These are phyloP conservation scores for Actinomortierella ambigua DNA, from an alignment of 371 early-diverging fungal genomes.

Conservation along the genomic window DNA sequence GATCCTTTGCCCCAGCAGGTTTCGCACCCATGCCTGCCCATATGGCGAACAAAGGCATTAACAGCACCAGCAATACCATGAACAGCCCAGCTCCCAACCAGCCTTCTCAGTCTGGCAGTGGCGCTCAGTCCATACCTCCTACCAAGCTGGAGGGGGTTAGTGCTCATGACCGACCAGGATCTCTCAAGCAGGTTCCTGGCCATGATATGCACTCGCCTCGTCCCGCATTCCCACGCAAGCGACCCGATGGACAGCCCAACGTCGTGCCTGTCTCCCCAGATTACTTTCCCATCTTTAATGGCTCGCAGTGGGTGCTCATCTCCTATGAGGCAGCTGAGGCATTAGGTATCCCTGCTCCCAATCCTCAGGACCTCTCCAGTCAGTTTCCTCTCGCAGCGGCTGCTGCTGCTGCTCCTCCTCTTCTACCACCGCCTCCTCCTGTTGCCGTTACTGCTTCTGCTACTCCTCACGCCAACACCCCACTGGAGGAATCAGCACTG, in stretches of 20 bases:
- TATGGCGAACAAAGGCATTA: background rate
- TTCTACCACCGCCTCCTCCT: slow-evolving; percentile 4
- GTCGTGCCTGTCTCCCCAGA: slow-evolving; percentile 38
- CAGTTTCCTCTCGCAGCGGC: background rate
- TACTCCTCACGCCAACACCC: slow-evolving; percentile 4
- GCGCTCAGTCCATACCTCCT: slow-evolving; percentile 8
- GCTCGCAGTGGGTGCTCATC: slow-evolving; percentile 39
- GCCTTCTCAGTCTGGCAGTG: background rate
- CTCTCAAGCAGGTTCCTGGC: too few relatives aligned
- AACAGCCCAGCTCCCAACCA: slow-evolving; percentile 7
- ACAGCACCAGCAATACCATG: slow-evolving; percentile 14
- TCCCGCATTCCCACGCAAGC: too few relatives aligned
- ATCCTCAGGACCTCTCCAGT: slow-evolving; percentile 25
- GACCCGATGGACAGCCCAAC: slow-evolving; percentile 9
- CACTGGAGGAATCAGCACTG: slow-evolving; percentile 14
- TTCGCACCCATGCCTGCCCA: too few relatives aligned
- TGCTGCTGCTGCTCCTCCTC: too few relatives aligned
- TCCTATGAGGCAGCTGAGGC: slow-evolving; percentile 27
- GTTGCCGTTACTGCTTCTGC: too few relatives aligned
- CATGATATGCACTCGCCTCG: too few relatives aligned
- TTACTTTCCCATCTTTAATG: slow-evolving; percentile 42
- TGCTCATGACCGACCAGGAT: too few relatives aligned
- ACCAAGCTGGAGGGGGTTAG: background rate
- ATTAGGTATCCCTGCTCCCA: slow-evolving; percentile 34
- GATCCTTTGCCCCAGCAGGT: too few relatives aligned